Percentiles rank a stretch among this genome's conserved stretches.
Conservation (phyloP, 352 stramenopile genomes). For the Pythium aphanidermatum region DNA sequence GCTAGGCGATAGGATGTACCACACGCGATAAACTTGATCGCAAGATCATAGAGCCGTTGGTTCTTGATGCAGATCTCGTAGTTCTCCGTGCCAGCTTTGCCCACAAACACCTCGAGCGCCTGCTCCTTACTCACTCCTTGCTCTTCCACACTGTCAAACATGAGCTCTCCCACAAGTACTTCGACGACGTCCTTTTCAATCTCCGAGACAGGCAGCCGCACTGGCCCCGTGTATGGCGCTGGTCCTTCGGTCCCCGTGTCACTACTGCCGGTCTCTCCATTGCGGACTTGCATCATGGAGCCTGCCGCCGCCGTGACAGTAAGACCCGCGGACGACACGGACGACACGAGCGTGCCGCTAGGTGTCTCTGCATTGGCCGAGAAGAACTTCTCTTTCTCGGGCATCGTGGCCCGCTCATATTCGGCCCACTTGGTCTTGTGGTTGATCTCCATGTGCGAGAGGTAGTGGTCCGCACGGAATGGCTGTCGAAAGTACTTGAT, state of each 20-base stretch:
- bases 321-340: too few species aligned
- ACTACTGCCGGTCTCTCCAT: too few species aligned
- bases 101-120: conserved; percentile 43
- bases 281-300: too few species aligned
- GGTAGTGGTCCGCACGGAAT: conserved; percentile 62
- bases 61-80: conserved; percentile 63
- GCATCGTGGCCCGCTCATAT: conserved; percentile 42
- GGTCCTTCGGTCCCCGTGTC: too few species aligned
- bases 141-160: conserved; percentile 45
- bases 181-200: conserved; percentile 56
- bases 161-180: conserved; percentile 39
- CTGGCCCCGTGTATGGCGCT: conserved; percentile 23
- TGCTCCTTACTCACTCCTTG: conserved; percentile 29
- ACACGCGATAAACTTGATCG: conserved; percentile 55
- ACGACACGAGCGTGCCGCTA: too few species aligned
- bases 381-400: conserved; percentile 38
- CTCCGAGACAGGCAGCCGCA: conserved; percentile 44
- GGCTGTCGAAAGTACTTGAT: conserved; percentile 71
- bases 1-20: conserved; percentile 51
- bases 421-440: conserved; percentile 57
- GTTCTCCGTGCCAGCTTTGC: conserved; percentile 27
- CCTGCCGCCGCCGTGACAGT: too few species aligned
- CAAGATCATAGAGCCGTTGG: conserved; percentile 54
- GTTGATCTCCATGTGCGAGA: conserved; percentile 65
- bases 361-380: conserved; percentile 6